Conservation (phyloP, 768 basidiomycete genomes). For the Kwoniella botswanensis region DNA sequence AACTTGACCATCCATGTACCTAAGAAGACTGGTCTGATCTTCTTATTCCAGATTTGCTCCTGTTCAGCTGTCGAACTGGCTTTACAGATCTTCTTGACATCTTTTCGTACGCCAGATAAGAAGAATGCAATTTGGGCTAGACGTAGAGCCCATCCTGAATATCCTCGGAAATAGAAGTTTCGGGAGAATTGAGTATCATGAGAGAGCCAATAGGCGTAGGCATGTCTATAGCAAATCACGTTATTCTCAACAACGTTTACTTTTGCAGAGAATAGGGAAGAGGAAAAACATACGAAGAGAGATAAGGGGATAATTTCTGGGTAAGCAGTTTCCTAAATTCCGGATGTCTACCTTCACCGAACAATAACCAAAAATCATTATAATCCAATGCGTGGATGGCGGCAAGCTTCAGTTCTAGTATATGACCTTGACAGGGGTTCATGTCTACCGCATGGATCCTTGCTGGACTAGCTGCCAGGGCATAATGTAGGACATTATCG, state of each 20-base stretch:
- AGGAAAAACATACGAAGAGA: slow-evolving; percentile 64
- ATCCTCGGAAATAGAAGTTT: slow-evolving; percentile 73
- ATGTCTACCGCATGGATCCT: slow-evolving; percentile 64
- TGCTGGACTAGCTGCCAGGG: slow-evolving; percentile 68
- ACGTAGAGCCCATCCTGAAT: slow-evolving; percentile 69
- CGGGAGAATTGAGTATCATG: slow-evolving; percentile 63
- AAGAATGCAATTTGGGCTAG: slow-evolving; percentile 67
- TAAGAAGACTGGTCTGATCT: slow-evolving; percentile 68
- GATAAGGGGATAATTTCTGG: slow-evolving; percentile 67
- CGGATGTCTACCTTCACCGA: slow-evolving; percentile 69
- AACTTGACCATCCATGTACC: slow-evolving; percentile 65
- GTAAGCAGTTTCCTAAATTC: slow-evolving; percentile 69
- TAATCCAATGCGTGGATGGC: slow-evolving; percentile 66
- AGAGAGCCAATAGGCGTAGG: slow-evolving; percentile 77
- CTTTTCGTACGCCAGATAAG: slow-evolving; percentile 66
- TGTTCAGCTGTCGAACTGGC: slow-evolving; percentile 67
- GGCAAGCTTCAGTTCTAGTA: slow-evolving; percentile 78
- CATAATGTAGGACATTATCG: slow-evolving; percentile 80
- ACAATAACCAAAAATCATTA: slow-evolving; percentile 69
- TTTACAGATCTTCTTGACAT: slow-evolving; percentile 66
- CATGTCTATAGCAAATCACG: slow-evolving; percentile 50
- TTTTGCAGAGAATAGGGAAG: not conserved
- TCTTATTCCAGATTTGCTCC: slow-evolving; percentile 67
- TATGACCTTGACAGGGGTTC: slow-evolving; percentile 68
- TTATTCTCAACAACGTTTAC: not conserved